A percentile compares a stretch with the other conserved stretches of the same genome.
Conservation (phyloP, 176 grass and related monocot genomes). For the Eleusine indica region DNA sequence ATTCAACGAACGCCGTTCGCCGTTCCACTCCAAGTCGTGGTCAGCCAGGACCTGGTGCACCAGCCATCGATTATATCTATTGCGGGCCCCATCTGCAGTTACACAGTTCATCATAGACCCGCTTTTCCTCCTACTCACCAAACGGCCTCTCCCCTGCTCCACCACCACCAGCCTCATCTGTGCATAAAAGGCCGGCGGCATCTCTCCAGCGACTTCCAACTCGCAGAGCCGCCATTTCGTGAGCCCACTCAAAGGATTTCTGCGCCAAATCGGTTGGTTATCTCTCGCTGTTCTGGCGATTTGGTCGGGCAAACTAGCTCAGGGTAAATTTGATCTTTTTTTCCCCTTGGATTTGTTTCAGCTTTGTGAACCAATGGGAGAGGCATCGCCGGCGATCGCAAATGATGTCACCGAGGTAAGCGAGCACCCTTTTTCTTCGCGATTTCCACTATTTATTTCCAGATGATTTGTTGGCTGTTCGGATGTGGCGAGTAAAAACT, state of each 20-base stretch:
- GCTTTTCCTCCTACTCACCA: accelerated
- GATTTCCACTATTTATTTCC: neutral
- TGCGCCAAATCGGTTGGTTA: slow-evolving; percentile 10
- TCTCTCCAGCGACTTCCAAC: neutral
- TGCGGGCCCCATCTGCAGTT: accelerated
- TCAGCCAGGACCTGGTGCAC: neutral
- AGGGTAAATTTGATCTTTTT: neutral
- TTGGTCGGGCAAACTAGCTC: neutral
- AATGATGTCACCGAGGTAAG: slow-evolving; percentile 85
- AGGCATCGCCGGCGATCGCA: slow-evolving; percentile 55
- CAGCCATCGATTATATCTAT: neutral
- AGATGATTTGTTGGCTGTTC: neutral
- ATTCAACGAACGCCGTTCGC: slow-evolving; percentile 24
- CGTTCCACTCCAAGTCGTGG: neutral
- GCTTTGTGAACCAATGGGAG: slow-evolving; percentile 49
- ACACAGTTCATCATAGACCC: neutral
- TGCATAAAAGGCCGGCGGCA: slow-evolving; percentile 26
- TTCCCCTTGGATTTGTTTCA: neutral
- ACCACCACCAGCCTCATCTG: neutral
- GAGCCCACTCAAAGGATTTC: neutral
- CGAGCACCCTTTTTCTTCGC: neutral
- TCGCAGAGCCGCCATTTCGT: slow-evolving; percentile 4
- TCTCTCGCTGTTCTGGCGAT: neutral
- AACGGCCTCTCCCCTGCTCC: neutral
- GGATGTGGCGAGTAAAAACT: neutral